These are phyloP conservation scores for Syncephalastrum monosporum DNA, from an alignment of 371 early-diverging fungal genomes.

Conservation along the genomic window DNA sequence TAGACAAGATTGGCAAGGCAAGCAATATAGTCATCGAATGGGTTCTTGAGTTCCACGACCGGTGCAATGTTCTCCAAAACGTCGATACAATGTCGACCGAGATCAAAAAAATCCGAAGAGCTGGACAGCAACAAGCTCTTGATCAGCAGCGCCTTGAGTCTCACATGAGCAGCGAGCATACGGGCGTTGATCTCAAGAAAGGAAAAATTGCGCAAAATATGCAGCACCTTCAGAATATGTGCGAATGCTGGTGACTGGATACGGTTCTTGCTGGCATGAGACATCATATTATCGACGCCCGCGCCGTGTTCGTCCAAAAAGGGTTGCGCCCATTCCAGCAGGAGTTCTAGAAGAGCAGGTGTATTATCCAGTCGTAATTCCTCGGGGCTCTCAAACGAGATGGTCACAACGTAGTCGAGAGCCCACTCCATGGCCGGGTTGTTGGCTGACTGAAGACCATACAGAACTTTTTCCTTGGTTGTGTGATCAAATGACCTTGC, in stretches of 20 bases:
- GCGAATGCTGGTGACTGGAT: constrained; percentile 37
- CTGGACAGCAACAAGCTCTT: constrained; percentile 57
- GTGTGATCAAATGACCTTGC: constrained; percentile 40
- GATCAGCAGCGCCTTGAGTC: constrained; percentile 51
- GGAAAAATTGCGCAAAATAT: constrained; percentile 74
- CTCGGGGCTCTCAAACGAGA: constrained; percentile 63
- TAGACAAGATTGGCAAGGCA: constrained; percentile 44
- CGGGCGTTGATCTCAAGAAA: constrained; percentile 58
- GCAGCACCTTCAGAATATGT: constrained; percentile 69
- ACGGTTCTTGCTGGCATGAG: not conserved
- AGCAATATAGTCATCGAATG: constrained; percentile 32
- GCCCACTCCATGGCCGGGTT: constrained; percentile 87
- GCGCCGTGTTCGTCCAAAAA: constrained; percentile 21
- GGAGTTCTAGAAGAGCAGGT: constrained; percentile 61
- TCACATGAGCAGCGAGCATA: constrained; percentile 42
- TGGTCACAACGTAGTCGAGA: constrained; percentile 73
- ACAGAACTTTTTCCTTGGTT: constrained; percentile 64
- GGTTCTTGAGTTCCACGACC: constrained; percentile 37
- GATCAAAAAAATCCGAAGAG: constrained; percentile 47
- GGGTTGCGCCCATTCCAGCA: constrained; percentile 55
- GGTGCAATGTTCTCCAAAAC: constrained; percentile 67
- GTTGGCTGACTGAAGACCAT: constrained; percentile 71
- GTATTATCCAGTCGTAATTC: constrained; percentile 65
- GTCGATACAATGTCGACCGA: constrained; percentile 68
- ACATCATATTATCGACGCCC: constrained; percentile 20